Percentiles rank a stretch among this genome's conserved stretches.
Conservation (phyloP, 2,329 filamentous ascomycete genomes). For the Fusarium longipes region DNA sequence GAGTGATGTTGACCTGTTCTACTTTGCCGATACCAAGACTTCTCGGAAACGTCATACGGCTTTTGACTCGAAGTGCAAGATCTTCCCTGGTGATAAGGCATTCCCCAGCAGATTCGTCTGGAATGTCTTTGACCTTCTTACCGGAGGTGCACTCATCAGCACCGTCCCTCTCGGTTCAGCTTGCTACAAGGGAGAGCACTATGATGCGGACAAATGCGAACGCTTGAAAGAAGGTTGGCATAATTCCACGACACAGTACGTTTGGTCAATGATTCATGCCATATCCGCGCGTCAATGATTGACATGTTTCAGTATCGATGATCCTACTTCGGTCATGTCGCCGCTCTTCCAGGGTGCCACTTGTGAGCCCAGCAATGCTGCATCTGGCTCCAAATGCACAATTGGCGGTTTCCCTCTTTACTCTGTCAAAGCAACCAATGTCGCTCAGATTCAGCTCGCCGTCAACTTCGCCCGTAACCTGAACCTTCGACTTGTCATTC, state of each 20-base stretch:
- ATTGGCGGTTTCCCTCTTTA: slow-evolving; percentile 58
- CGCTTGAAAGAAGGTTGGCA: slow-evolving; percentile 5
- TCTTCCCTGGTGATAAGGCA: slow-evolving; percentile 45
- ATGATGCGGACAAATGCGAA: slow-evolving; percentile 3
- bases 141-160: slow-evolving; percentile 48
- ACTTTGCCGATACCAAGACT: slow-evolving; percentile 44
- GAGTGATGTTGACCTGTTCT: slow-evolving; percentile 49
- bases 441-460: slow-evolving; percentile 59
- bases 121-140: slow-evolving; percentile 51
- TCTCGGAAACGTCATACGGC: slow-evolving; percentile 6
- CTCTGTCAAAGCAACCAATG: slow-evolving; percentile 56
- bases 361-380: slow-evolving; percentile 50
- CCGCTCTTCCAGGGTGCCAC: slow-evolving; percentile 55
- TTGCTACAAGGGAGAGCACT: slow-evolving; percentile 47
- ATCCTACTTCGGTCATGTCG: slow-evolving; percentile 56
- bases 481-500: slow-evolving; percentile 62
- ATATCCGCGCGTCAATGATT: not conserved
- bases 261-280: not conserved
- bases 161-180: slow-evolving; percentile 50
- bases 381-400: slow-evolving; percentile 48
- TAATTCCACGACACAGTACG: slow-evolving; percentile 32
- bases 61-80: slow-evolving; percentile 42
- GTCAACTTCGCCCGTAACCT: slow-evolving; percentile 59
- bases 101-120: slow-evolving; percentile 47
- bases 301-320: slow-evolving; percentile 34